A percentile compares a stretch with the other conserved stretches of the same genome.
These are phyloP conservation scores for Trichoderma afroharzianum DNA, from an alignment of 2,329 filamentous ascomycete species.

Conservation along the genomic window DNA sequence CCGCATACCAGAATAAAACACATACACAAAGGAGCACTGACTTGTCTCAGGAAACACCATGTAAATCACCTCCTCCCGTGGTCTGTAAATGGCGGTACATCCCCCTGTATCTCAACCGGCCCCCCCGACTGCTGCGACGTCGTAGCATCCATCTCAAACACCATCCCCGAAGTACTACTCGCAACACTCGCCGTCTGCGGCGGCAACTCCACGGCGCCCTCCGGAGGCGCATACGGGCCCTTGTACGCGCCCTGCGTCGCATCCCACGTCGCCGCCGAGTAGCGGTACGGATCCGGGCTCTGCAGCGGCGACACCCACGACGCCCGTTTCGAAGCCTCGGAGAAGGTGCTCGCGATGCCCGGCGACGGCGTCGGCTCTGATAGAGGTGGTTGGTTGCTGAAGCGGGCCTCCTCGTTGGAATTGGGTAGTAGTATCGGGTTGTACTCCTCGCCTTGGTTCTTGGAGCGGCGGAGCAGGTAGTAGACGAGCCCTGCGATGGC, in stretches of 20 bases:
- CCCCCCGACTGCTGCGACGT: not conserved
- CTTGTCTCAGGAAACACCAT: not conserved
- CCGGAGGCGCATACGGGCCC: conserved; percentile 17
- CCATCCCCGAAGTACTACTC: not conserved
- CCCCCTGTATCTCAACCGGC: conserved; percentile 19
- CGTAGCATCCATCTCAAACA: conserved; percentile 22
- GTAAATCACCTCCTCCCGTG: not conserved
- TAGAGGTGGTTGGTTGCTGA: conserved; percentile 19
- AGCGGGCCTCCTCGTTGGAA: conserved; percentile 18
- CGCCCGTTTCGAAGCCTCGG: conserved; percentile 21
- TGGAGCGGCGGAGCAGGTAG: conserved; percentile 29
- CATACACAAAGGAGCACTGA: too few species aligned
- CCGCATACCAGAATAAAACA: not conserved
- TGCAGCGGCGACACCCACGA: conserved; percentile 15
- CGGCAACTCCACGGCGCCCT: conserved; percentile 19
- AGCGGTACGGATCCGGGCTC: conserved; percentile 14
- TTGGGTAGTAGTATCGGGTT: conserved; percentile 30
- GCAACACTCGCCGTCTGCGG: not conserved
- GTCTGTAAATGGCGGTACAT: conserved; percentile 7
- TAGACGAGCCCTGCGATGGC: conserved; percentile 25
- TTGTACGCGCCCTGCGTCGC: conserved; percentile 9
- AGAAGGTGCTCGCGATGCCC: not conserved
- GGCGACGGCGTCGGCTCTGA: conserved; percentile 23
- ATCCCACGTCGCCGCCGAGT: conserved; percentile 13
- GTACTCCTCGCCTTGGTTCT: conserved; percentile 27